Conservation (phyloP, 1,284 basidiomycete genomes). For the Kwoniella shivajii region DNA sequence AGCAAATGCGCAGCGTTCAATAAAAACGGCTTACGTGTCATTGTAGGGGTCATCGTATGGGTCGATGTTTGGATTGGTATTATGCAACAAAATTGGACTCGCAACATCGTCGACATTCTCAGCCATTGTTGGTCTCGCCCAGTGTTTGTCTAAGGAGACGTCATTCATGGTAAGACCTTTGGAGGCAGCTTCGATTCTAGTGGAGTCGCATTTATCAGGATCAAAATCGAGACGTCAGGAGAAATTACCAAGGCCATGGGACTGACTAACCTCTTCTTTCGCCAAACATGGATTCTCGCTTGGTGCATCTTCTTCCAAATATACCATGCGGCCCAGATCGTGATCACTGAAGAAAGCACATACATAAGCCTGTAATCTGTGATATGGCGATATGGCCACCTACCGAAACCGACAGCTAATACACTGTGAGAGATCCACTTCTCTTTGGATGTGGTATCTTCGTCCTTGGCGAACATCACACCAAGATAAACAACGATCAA, state of each 20-base stretch:
- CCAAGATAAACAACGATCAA: conserved; percentile 74
- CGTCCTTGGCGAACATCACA: conserved; percentile 58
- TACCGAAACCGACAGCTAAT: conserved; percentile 61
- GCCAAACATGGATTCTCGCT: conserved; percentile 72
- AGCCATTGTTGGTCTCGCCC: no score
- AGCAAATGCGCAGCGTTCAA: no score
- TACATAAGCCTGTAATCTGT: conserved; percentile 1
- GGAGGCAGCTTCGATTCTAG: conserved; percentile 29
- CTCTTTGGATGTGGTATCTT: conserved; percentile 52
- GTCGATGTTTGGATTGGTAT: no score
- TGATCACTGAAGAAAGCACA: conserved; percentile 60
- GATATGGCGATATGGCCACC: conserved; percentile 4
- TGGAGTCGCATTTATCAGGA: background rate
- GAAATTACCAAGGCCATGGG: background rate
- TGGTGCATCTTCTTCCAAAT: conserved; percentile 74
- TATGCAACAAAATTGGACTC: no score
- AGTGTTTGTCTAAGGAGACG: no score
- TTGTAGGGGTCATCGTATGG: no score
- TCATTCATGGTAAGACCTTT: conserved; percentile 24
- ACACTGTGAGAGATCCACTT: conserved; percentile 67
- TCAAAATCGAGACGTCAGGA: background rate
- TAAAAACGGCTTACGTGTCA: no score
- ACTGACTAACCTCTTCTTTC: conserved; percentile 66
- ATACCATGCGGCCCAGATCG: conserved; percentile 78
- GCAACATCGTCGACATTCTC: no score